These are phyloP conservation scores for Myxozyma kluyveri DNA, from an alignment of 805 yeast species.

Conservation along the genomic window DNA sequence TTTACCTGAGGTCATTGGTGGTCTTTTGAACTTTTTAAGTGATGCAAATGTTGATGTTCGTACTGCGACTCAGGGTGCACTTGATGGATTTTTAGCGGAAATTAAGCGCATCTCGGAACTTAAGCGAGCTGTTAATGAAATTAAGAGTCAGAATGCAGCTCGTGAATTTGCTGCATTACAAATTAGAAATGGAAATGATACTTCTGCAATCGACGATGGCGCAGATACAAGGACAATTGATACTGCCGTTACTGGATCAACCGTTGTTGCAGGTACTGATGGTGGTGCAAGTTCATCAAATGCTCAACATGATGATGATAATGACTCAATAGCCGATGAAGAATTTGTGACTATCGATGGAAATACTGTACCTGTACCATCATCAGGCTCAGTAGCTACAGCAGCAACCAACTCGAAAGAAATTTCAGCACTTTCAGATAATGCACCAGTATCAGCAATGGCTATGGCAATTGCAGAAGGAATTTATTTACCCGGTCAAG, in stretches of 20 bases:
- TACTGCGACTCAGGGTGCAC: conserved; percentile 73
- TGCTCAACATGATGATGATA: conserved; percentile 34
- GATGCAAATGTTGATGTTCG: conserved; percentile 85
- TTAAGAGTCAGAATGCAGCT: conserved; percentile 8
- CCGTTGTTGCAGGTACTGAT: conserved; percentile 7
- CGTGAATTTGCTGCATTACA: neutral
- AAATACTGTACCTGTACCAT: neutral
- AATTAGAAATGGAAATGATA: conserved; percentile 29
- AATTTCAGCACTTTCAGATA: too few relatives aligned
- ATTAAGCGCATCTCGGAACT: conserved; percentile 73
- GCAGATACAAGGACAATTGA: conserved; percentile 11
- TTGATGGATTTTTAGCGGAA: conserved; percentile 75
- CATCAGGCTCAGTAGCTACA: neutral
- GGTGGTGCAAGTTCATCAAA: conserved; percentile 30
- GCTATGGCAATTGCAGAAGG: conserved; percentile 46
- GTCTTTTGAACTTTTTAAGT: conserved; percentile 72
- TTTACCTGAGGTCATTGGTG: conserved; percentile 85
- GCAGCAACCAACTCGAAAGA: too few relatives aligned
- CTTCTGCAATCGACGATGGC: conserved; percentile 33
- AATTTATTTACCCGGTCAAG: conserved; percentile 71
- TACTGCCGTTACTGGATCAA: too few relatives aligned
- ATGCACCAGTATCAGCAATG: neutral
- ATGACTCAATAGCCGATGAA: conserved; percentile 31
- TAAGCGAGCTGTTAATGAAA: conserved; percentile 40
- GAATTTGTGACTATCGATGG: conserved; percentile 9